phyloP scores from a whole-genome alignment of 1,284 basidiomycete genomes.

The Pseudozyma sp. region DNA sequence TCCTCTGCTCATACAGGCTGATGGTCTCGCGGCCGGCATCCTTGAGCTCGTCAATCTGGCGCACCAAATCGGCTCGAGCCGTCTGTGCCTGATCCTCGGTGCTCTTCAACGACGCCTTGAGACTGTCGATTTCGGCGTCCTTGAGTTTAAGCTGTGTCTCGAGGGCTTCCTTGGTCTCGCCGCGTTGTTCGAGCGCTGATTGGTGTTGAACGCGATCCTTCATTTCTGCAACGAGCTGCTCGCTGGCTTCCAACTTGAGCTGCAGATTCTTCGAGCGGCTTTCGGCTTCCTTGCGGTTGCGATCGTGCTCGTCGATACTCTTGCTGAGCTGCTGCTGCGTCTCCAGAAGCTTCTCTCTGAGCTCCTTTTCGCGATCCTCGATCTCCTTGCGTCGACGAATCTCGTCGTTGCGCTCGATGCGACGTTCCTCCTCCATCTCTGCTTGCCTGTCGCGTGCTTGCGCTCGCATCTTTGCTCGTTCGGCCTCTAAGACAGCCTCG shows the following conservation, averaged over 20 bases:
- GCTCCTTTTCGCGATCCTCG: slow-evolving; percentile 48
- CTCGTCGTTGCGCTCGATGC: slow-evolving; percentile 59
- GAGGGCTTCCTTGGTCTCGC: slow-evolving; percentile 44
- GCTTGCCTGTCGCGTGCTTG: slow-evolving; percentile 74
- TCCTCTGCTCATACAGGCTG: slow-evolving; percentile 50
- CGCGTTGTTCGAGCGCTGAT: slow-evolving; percentile 34
- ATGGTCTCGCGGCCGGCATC: slow-evolving; percentile 80
- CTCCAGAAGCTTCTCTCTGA: slow-evolving; percentile 48
- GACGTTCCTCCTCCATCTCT: slow-evolving; percentile 68
- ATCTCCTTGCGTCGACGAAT: slow-evolving; percentile 55
- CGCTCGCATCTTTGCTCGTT: slow-evolving; percentile 72
- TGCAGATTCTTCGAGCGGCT: slow-evolving; percentile 42
- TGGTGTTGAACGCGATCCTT: slow-evolving; percentile 40
- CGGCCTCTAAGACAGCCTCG: slow-evolving; percentile 50
- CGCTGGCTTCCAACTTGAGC: slow-evolving; percentile 48
- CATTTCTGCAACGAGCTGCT: slow-evolving; percentile 44
- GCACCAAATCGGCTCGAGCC: slow-evolving; percentile 46
- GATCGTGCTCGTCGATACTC: slow-evolving; percentile 72
- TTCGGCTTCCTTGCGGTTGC: slow-evolving; percentile 69
- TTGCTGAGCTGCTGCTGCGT: slow-evolving; percentile 62
- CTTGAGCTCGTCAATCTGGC: slow-evolving; percentile 82
- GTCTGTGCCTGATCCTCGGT: slow-evolving; percentile 58
- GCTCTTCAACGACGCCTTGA: slow-evolving; percentile 55
- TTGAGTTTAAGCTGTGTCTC: slow-evolving; percentile 53
- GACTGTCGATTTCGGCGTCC: slow-evolving; percentile 56